These are phyloP conservation scores for Coemansia guatemalensis DNA, from an alignment of 192 early-diverging fungal genomes.

Conservation along the genomic window DNA sequence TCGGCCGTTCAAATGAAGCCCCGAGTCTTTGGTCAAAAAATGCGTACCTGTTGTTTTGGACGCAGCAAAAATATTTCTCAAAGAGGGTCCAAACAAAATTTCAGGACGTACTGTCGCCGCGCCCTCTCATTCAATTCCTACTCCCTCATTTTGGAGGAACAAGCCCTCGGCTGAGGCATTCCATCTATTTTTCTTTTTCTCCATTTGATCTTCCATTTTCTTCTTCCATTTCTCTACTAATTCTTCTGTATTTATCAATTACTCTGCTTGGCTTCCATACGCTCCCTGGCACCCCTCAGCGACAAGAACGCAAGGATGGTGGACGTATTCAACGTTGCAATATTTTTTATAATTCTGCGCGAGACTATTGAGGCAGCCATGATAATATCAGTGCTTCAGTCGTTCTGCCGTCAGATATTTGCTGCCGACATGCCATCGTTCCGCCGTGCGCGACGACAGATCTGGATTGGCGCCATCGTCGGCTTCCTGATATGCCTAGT, in stretches of 20 bases:
- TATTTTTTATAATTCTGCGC: constrained; percentile 76
- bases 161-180: no score
- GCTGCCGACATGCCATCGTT: constrained; percentile 46
- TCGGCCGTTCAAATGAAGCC: not conserved
- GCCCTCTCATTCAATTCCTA: no score
- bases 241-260: not conserved
- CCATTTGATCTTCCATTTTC: not conserved
- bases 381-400: constrained; percentile 82
- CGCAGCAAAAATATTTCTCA: not conserved
- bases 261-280: not conserved
- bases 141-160: no score
- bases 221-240: not conserved
- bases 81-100: no score
- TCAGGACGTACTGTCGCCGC: no score
- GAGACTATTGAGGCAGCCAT: constrained; percentile 87
- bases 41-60: not conserved
- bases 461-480: constrained; percentile 72
- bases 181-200: not conserved
- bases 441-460: constrained; percentile 61
- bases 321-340: constrained; percentile 63
- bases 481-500: constrained; percentile 70
- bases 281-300: not conserved
- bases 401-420: constrained; percentile 72
- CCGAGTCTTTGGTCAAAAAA: not conserved
- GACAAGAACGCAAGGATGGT: constrained; percentile 27